A percentile compares a stretch with the other conserved stretches of the same genome.
Evolutionary conservation across 208 protist species (phyloP).

Genomic region (Strigomonas galati): DNA sequence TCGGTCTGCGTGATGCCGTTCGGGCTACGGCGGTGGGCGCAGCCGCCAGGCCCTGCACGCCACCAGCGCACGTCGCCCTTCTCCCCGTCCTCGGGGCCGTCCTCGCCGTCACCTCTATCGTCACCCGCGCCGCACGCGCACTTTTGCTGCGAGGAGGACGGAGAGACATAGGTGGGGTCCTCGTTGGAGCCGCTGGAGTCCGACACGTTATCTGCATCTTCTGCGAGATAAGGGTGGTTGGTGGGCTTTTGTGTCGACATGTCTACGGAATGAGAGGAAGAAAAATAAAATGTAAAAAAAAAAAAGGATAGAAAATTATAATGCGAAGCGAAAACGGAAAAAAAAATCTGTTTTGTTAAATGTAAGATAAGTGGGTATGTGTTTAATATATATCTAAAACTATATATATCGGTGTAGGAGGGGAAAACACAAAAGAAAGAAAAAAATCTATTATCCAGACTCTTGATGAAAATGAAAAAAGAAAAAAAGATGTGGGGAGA

Average conservation of each 20-base stretch:
- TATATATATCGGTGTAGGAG: neutral
- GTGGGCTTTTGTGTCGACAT: neutral
- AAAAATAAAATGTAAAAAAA: conserved; percentile 1
- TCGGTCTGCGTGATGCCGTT: neutral
- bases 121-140: neutral
- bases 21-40: neutral
- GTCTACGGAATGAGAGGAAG: neutral
- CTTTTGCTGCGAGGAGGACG: neutral
- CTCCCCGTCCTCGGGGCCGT: neutral
- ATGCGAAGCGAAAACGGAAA: neutral
- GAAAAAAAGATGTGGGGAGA: conserved; percentile 7
- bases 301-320: conserved; percentile 6
- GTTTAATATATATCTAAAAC: conserved; percentile 5
- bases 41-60: neutral
- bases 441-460: neutral
- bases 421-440: conserved; percentile 7
- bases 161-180: no score
- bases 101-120: neutral
- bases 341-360: neutral
- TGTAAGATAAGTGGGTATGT: neutral
- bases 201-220: neutral
- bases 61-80: neutral
- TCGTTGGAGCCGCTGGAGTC: neutral
- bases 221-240: neutral
- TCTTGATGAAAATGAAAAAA: conserved; percentile 10